phyloP scores from a whole-genome alignment of 2,329 filamentous ascomycete genomes.

The Falciphora oryzae region DNA sequence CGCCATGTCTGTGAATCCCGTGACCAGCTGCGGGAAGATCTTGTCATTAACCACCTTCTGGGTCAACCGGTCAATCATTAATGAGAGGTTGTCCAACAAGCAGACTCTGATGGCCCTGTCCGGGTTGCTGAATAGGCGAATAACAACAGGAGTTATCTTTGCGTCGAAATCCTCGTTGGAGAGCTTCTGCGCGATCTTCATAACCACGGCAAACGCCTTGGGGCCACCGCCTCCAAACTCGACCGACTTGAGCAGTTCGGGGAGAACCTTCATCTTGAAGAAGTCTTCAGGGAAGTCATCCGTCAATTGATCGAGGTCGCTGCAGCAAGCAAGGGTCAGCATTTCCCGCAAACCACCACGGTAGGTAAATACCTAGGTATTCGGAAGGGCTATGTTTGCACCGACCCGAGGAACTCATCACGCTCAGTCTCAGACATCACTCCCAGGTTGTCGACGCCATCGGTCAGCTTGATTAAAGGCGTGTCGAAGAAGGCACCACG shows the following conservation, averaged over 20 bases:
- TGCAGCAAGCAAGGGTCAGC: slow-evolving; percentile 18
- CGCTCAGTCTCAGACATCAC: slow-evolving; percentile 80
- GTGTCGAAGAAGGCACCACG: slow-evolving; percentile 87
- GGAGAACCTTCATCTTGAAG: slow-evolving; percentile 94
- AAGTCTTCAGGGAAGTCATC: slow-evolving; percentile 98
- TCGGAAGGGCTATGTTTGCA: slow-evolving; percentile 6
- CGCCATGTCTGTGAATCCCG: slow-evolving; percentile 87
- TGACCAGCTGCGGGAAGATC: slow-evolving; percentile 95
- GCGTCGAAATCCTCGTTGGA: slow-evolving; percentile 84
- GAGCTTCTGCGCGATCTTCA: slow-evolving; percentile 86
- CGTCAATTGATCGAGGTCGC: slow-evolving; percentile 75
- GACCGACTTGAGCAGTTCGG: slow-evolving; percentile 95
- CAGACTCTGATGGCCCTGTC: slow-evolving; percentile 90
- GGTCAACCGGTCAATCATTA: slow-evolving; percentile 86
- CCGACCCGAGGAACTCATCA: slow-evolving; percentile 71
- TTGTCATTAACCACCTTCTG: slow-evolving; percentile 92
- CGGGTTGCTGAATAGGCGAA: slow-evolving; percentile 83
- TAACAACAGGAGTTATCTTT: slow-evolving; percentile 76
- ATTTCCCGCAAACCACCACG: neutral
- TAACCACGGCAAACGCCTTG: slow-evolving; percentile 79
- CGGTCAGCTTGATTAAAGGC: slow-evolving; percentile 82
- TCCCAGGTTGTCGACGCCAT: slow-evolving; percentile 88
- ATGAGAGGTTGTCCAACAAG: slow-evolving; percentile 77
- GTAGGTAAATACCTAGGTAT: neutral
- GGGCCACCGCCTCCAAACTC: slow-evolving; percentile 95